phyloP scores from a whole-genome alignment of 2,329 filamentous ascomycete genomes.

The Stromatinia cepivora region DNA sequence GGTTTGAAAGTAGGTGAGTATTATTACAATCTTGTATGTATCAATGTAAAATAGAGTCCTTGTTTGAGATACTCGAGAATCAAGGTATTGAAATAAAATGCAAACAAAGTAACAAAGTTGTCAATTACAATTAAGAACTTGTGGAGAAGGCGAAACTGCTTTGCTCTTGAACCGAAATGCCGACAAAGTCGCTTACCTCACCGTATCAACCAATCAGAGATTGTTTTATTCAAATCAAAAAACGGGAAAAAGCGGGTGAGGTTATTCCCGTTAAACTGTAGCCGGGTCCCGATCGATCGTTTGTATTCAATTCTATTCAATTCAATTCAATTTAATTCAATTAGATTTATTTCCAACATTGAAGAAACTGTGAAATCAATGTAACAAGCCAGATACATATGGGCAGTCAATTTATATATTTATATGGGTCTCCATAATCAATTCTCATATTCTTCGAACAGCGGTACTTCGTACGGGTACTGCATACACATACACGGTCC shows the following conservation, averaged over 20 bases:
- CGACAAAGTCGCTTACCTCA: constrained; percentile 23
- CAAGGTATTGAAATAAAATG: background rate
- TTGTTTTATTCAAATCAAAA: constrained; percentile 21
- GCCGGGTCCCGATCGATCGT: background rate
- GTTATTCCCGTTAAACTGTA: constrained; percentile 19
- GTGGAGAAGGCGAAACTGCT: constrained; percentile 24
- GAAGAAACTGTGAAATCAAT: background rate
- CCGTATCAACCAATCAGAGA: constrained; percentile 12
- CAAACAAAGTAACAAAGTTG: constrained; percentile 14
- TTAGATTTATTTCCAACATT: background rate
- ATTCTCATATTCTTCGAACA: background rate
- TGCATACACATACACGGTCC: background rate
- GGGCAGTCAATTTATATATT: background rate
- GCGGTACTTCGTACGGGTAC: background rate
- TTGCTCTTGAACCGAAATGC: constrained; percentile 16
- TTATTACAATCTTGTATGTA: constrained; percentile 16
- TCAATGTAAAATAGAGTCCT: constrained; percentile 1
- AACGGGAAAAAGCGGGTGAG: constrained; percentile 23
- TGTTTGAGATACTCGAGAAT: constrained; percentile 13
- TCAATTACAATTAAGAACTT: constrained; percentile 12
- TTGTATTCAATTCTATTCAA: background rate
- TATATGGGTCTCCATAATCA: background rate
- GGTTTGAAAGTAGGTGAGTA: constrained; percentile 3
- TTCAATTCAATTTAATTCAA: background rate
- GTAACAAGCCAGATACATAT: background rate